Conservation (phyloP, 305 asterid species). For the Solanum aculeatissimum region DNA sequence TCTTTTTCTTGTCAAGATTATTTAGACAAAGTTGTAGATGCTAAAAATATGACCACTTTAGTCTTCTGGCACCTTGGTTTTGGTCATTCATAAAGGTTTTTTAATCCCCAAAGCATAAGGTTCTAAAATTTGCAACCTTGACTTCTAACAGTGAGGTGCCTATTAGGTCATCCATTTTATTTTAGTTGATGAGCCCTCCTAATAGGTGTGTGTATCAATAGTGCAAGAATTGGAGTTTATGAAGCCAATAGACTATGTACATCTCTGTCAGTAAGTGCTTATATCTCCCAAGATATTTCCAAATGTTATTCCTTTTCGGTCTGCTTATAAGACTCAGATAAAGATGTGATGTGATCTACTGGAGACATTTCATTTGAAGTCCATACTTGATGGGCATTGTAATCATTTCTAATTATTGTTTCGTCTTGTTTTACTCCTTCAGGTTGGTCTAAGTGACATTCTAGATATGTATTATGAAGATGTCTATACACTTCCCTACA, state of each 20-base stretch:
- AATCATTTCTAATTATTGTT: neutral
- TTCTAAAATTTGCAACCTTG: neutral
- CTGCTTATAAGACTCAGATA: neutral
- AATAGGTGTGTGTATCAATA: neutral
- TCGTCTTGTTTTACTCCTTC: conserved; percentile 3
- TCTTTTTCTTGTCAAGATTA: neutral
- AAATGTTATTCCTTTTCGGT: neutral
- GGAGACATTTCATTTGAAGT: neutral
- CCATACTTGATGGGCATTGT: neutral
- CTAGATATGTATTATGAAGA: conserved; percentile 88
- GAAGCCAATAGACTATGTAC: neutral
- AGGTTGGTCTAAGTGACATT: conserved; percentile 59
- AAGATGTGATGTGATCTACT: neutral
- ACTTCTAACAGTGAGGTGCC: neutral
- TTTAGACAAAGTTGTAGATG: neutral
- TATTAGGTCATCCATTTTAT: neutral
- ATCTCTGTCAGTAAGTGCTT: neutral
- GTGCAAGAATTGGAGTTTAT: neutral
- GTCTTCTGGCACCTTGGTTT: neutral
- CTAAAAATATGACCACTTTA: neutral
- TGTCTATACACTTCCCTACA: conserved; percentile 60
- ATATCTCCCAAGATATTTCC: neutral
- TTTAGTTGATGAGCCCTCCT: neutral
- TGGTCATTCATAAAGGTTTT: neutral
- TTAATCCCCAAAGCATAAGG: neutral